Percentiles rank a stretch among this genome's conserved stretches.
Conservation (phyloP, 495 filamentous ascomycete genomes). For the Aspergillus biplanus region DNA sequence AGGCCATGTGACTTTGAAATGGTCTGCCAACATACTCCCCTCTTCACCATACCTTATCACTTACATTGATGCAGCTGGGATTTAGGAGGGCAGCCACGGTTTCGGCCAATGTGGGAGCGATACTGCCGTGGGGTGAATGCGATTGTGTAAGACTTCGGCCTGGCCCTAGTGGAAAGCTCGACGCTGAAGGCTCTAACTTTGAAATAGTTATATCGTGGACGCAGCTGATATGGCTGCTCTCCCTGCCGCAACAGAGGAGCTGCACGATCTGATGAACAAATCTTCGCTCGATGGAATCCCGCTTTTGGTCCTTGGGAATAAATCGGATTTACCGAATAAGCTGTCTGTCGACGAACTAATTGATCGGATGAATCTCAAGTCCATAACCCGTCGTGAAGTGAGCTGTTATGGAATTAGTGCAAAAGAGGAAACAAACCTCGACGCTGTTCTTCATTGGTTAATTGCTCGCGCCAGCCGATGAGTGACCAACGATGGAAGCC, state of each 20-base stretch:
- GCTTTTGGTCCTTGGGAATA: constrained; percentile 95
- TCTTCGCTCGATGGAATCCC: constrained; percentile 86
- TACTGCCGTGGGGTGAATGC: constrained; percentile 98
- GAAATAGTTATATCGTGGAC: constrained; percentile 83
- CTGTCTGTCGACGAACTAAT: constrained; percentile 93
- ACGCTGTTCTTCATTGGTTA: constrained; percentile 95
- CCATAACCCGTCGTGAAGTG: constrained; percentile 89
- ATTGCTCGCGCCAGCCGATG: constrained; percentile 76
- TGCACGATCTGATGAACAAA: constrained; percentile 86
- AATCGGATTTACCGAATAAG: constrained; percentile 88
- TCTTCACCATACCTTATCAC: constrained; percentile 10
- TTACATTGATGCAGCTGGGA: constrained; percentile 71
- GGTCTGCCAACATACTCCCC: constrained; percentile 52
- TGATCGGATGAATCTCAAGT: constrained; percentile 86
- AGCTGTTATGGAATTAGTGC: constrained; percentile 99
- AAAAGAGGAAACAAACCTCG: constrained; percentile 97
- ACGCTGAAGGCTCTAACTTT: constrained; percentile 21
- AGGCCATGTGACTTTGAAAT: constrained; percentile 98
- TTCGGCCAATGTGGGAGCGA: constrained; percentile 98
- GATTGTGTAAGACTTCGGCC: constrained; percentile 71
- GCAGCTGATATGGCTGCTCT: constrained; percentile 81
- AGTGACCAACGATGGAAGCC: constrained; percentile 5
- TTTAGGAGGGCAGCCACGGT: constrained; percentile 93
- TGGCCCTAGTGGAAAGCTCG: background rate
- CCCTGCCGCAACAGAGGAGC: constrained; percentile 87